Evolutionary conservation across 495 filamentous ascomycete genomes (phyloP), one percentile per base, ranked within the genome.

Genomic region (Tricharina praecox): DNA sequence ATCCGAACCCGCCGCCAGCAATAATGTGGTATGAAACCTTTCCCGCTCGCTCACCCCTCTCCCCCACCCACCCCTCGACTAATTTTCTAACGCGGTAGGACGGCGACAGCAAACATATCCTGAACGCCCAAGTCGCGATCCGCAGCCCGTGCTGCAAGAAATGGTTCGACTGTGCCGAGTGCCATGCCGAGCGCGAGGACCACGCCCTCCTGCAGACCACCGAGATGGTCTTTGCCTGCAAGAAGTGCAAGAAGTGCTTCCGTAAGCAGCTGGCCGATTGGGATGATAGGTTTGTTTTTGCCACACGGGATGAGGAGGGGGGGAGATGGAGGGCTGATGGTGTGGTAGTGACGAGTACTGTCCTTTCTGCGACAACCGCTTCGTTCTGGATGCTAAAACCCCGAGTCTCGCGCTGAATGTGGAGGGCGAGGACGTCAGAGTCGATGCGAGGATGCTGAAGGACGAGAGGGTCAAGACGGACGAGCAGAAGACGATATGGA

Each of bases 281-380:
- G 59, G 90, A 97, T 56, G 92, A 95, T 53, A 76, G 73, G 77
- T 78, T 61, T n/a, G n/a, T n/a, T n/a, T n/a, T n/a, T n/a, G n/a
- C n/a, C n/a, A 16, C 18, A 5, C 35, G 41, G n/a, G 23, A 15
- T 13, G 41, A 3, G 19, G 41, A n/a, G 11, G 41, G 49, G 33
- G 16, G 19, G 25, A 44, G 18, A 40, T 3, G 21, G 37, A 10
- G n/a, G 18, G 28, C 43, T 35, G 30, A 24, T 32, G 0, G 19
- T 21, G 5, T 9, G 4, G 4, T 50, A 83, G 84, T 62, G 92
- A 97, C 69, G 92, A 97, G 65, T 96, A 93, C 68, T 96, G 90
- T 67, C 92, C 90, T n/a, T 82, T 94, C 67, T 97, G 90, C 70
- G 90, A 97, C 63, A 97, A 97, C 64, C 90, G 96, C 65, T 97